Conservation (phyloP, 148 eudicot species). For the Simmondsia chinensis region DNA sequence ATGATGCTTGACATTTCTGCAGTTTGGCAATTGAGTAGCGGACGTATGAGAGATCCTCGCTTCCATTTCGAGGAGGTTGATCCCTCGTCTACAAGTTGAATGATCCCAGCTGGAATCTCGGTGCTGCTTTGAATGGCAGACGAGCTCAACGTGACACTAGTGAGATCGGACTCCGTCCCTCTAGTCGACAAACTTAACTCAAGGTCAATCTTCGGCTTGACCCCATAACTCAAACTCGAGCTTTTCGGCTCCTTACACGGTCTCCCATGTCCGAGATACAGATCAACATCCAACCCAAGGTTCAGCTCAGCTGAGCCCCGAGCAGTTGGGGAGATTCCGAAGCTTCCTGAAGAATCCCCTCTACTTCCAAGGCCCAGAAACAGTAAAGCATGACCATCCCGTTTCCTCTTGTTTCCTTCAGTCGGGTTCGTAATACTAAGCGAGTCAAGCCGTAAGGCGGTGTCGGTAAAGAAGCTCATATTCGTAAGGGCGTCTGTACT, state of each 20-base stretch:
- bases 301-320: slow-evolving; percentile 16
- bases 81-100: slow-evolving; percentile 56
- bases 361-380: slow-evolving; percentile 29
- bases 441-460: slow-evolving; percentile 15
- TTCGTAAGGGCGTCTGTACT: slow-evolving; percentile 7
- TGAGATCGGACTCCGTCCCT: slow-evolving; percentile 44
- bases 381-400: slow-evolving; percentile 18
- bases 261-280: slow-evolving; percentile 7
- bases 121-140: slow-evolving; percentile 15
- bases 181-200: slow-evolving; percentile 53
- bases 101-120: slow-evolving; percentile 8
- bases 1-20: slow-evolving; percentile 1
- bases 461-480: slow-evolving; percentile 3
- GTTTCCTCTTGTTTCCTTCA: slow-evolving; percentile 28
- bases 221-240: slow-evolving; percentile 4
- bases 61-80: slow-evolving; percentile 69
- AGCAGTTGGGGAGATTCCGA: slow-evolving; percentile 3
- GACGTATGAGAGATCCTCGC: slow-evolving; percentile 26
- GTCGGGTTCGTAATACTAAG: slow-evolving; percentile 12
- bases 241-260: slow-evolving; percentile 8
- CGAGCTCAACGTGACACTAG: slow-evolving; percentile 28
- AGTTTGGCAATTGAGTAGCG: slow-evolving; percentile 9
- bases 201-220: slow-evolving; percentile 34
- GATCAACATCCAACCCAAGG: slow-evolving; percentile 25
- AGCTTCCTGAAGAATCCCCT: slow-evolving; percentile 12